phyloP scores from a whole-genome alignment of 495 filamentous ascomycete genomes.

The Neurospora intermedia region DNA sequence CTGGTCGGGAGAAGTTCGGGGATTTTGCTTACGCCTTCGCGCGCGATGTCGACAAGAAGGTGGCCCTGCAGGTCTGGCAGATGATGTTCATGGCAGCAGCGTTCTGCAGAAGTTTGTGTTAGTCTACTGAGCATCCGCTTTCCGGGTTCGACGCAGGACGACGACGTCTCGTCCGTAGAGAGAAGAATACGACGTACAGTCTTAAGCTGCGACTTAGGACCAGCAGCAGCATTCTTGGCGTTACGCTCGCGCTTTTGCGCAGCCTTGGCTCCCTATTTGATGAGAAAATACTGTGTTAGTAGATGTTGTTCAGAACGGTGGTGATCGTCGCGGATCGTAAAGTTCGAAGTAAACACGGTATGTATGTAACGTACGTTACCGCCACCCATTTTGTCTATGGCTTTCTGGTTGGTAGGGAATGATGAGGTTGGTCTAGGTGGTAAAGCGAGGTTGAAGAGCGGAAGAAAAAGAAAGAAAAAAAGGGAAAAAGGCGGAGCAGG shows the following conservation, averaged over 20 bases:
- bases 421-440: background rate
- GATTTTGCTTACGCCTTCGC: slow-evolving; percentile 34
- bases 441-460: background rate
- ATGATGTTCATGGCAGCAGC: slow-evolving; percentile 44
- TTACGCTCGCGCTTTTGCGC: slow-evolving; percentile 48
- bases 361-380: slow-evolving; percentile 35
- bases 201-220: slow-evolving; percentile 47
- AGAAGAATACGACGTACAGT: slow-evolving; percentile 23
- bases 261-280: slow-evolving; percentile 43
- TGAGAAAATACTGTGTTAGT: background rate
- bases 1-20: background rate
- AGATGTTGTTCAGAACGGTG: background rate
- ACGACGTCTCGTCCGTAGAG: background rate
- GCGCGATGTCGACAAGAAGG: slow-evolving; percentile 46
- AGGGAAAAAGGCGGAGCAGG: background rate
- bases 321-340: background rate
- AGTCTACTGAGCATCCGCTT: background rate
- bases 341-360: background rate
- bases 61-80: slow-evolving; percentile 45
- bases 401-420: background rate
- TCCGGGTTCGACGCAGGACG: background rate
- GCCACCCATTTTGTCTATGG: slow-evolving; percentile 33
- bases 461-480: background rate
- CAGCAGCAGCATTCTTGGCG: slow-evolving; percentile 34
- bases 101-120: slow-evolving; percentile 25